A percentile compares a stretch with the other conserved stretches of the same genome.
phyloP scores from a whole-genome alignment of 192 early-diverging fungal genomes.

The Podila epigama region DNA sequence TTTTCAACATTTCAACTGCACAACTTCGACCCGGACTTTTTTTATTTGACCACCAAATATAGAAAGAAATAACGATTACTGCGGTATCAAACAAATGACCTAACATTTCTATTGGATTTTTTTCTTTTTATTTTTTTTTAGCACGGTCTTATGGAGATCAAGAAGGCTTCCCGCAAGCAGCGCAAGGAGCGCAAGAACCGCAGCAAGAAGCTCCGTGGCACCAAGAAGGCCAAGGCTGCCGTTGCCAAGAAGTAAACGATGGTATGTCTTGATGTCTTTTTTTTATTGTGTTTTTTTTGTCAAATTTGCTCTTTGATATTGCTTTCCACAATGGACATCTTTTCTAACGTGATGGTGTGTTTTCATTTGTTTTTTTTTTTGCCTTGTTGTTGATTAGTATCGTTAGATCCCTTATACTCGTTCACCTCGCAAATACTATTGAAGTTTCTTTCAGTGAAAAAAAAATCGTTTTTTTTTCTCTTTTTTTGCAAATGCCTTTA shows the following conservation, averaged over 20 bases:
- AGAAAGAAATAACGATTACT: too few species aligned
- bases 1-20: too few species aligned
- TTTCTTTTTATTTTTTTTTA: constrained; percentile 4
- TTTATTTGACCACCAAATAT: too few species aligned
- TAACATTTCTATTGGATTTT: background rate
- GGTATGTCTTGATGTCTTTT: constrained; percentile 13
- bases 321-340: background rate
- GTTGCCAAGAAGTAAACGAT: constrained; percentile 65
- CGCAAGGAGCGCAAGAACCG: constrained; percentile 99
- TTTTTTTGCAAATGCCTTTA: background rate
- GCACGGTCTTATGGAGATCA: constrained; percentile 68
- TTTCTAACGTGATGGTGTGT: background rate
- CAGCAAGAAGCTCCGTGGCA: constrained; percentile 97
- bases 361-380: background rate
- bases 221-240: constrained; percentile 87
- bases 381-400: background rate
- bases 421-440: constrained; percentile 27
- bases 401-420: constrained; percentile 6
- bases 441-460: constrained; percentile 24
- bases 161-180: constrained; percentile 92
- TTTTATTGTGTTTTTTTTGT: too few species aligned
- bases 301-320: background rate
- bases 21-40: too few species aligned
- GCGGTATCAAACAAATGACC: background rate
- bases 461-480: background rate